Evolutionary conservation across 1,284 basidiomycete genomes (phyloP).

Genomic region (Meira miltonrushii): DNA sequence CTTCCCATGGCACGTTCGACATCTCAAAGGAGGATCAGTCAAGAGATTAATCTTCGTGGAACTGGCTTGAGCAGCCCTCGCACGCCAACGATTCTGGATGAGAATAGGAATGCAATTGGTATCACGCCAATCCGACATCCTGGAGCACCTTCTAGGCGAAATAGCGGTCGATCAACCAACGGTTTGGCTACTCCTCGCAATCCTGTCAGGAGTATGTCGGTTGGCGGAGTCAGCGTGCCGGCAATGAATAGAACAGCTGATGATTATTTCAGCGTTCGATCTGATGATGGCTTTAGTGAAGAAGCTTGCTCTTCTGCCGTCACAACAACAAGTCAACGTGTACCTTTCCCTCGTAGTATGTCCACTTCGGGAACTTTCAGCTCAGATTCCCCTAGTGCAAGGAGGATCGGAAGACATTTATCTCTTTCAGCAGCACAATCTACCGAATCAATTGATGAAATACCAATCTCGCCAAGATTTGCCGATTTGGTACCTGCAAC

Average conservation of each 20-base stretch:
- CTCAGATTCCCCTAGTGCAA: slow-evolving; percentile 29
- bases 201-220: too few species aligned
- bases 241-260: too few species aligned
- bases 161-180: slow-evolving; percentile 32
- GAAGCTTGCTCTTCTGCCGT: too few species aligned
- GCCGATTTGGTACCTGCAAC: slow-evolving; percentile 10
- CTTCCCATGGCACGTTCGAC: slow-evolving; percentile 22
- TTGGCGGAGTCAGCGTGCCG: too few species aligned
- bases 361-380: background rate
- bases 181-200: background rate
- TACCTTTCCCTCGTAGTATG: background rate
- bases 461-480: slow-evolving; percentile 21
- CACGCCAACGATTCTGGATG: slow-evolving; percentile 11
- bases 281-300: too few species aligned
- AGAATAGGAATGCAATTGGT: slow-evolving; percentile 20
- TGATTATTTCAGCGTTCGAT: too few species aligned
- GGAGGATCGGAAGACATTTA: slow-evolving; percentile 27
- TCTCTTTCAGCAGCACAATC: slow-evolving; percentile 17
- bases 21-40: slow-evolving; percentile 40
- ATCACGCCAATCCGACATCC: slow-evolving; percentile 25
- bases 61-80: slow-evolving; percentile 18
- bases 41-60: slow-evolving; percentile 31
- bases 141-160: slow-evolving; percentile 24
- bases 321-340: background rate
- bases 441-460: slow-evolving; percentile 16